phyloP scores from a whole-genome alignment of 805 yeast genomes.

The Pichia rugopelliculosa region DNA sequence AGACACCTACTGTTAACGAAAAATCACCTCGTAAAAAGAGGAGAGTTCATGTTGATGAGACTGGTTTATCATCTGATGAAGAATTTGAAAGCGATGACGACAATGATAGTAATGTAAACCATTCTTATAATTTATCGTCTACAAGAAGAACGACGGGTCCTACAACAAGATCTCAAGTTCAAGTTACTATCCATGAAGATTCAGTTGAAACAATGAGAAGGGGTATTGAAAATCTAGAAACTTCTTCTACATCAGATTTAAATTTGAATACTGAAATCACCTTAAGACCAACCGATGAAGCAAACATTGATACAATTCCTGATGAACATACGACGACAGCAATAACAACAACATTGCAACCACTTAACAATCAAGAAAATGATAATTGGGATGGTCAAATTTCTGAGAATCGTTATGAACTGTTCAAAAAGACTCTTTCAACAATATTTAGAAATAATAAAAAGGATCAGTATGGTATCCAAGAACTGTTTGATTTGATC shows the following conservation, averaged over 20 bases:
- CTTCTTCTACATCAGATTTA: slow-evolving; percentile 1
- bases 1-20: slow-evolving; percentile 26
- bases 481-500: slow-evolving; percentile 18
- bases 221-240: slow-evolving; percentile 19
- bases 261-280: background rate
- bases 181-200: slow-evolving; percentile 21
- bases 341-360: slow-evolving; percentile 16
- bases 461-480: slow-evolving; percentile 29
- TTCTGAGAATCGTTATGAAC: slow-evolving; percentile 43
- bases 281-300: background rate
- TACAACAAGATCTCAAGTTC: slow-evolving; percentile 11
- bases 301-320: slow-evolving; percentile 4
- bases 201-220: slow-evolving; percentile 18
- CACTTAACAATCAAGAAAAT: slow-evolving; percentile 11
- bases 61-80: slow-evolving; percentile 16
- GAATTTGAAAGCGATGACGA: slow-evolving; percentile 13
- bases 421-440: slow-evolving; percentile 41
- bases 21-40: slow-evolving; percentile 32
- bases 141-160: background rate
- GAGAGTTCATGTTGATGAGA: slow-evolving; percentile 12
- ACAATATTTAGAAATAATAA: slow-evolving; percentile 33
- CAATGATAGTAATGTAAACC: slow-evolving; percentile 9
- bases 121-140: slow-evolving; percentile 8
- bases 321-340: slow-evolving; percentile 4
- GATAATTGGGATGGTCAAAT: slow-evolving; percentile 29